phyloP scores from a whole-genome alignment of 306 rosid species.

The Quillaja saponaria region DNA sequence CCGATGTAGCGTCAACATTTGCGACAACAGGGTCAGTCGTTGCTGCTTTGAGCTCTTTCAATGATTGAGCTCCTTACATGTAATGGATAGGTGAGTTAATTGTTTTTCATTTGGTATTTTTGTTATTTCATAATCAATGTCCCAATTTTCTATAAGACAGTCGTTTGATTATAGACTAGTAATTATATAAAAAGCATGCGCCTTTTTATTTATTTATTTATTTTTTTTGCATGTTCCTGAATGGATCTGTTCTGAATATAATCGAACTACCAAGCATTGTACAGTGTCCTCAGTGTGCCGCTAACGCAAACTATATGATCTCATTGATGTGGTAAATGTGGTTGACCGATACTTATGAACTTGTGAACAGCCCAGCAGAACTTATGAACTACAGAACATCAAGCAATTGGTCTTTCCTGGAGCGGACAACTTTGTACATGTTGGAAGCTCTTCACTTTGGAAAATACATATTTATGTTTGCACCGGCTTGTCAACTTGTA shows the following conservation, averaged over 20 bases:
- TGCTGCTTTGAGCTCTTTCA: conserved; percentile 74
- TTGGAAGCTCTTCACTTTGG: neutral
- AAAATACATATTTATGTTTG: conserved; percentile 4
- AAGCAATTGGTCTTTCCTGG: conserved; percentile 11
- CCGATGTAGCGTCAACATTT: conserved; percentile 71
- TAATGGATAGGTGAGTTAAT: conserved; percentile 37
- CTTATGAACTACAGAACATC: conserved; percentile 17
- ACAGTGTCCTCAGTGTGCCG: neutral
- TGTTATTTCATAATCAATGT: conserved; percentile 2
- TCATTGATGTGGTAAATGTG: conserved; percentile 20
- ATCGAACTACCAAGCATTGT: too few relatives aligned
- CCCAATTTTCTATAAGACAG: too few relatives aligned
- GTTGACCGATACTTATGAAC: conserved; percentile 13
- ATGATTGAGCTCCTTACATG: conserved; percentile 48
- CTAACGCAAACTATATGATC: neutral
- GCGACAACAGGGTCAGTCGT: conserved; percentile 84
- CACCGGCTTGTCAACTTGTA: conserved; percentile 10
- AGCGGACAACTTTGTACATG: conserved; percentile 13
- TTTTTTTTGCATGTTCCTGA: too few relatives aligned
- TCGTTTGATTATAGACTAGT: too few relatives aligned
- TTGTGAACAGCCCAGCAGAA: conserved; percentile 20
- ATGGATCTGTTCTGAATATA: too few relatives aligned
- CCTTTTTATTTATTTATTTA: too few relatives aligned
- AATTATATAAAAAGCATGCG: too few relatives aligned
- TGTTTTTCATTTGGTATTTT: conserved; percentile 8